phyloP scores from a whole-genome alignment of 2,329 filamentous ascomycete species.

The Arthrinium phaeospermum region DNA sequence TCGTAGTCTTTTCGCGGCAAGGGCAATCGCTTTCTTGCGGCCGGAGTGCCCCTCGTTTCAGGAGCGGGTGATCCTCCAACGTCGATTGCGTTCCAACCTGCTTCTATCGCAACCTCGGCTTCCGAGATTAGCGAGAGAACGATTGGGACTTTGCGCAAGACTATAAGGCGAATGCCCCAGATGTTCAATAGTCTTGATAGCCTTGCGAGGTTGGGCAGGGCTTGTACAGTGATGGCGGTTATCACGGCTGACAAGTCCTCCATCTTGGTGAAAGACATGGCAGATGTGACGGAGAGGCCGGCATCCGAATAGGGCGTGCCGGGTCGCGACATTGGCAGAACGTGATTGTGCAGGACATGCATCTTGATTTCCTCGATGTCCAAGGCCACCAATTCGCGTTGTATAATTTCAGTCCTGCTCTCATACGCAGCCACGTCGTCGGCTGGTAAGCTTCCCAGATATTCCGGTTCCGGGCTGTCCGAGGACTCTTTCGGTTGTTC shows the following conservation, averaged over 20 bases:
- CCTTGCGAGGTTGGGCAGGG: constrained; percentile 79
- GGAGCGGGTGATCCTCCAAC: constrained; percentile 24
- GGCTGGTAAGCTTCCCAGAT: constrained; percentile 74
- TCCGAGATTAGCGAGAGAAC: constrained; percentile 71
- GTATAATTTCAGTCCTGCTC: constrained; percentile 75
- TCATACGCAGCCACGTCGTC: constrained; percentile 72
- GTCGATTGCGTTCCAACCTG: constrained; percentile 69
- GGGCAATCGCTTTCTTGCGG: constrained; percentile 24
- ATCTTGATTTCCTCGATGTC: constrained; percentile 88
- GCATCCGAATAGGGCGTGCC: constrained; percentile 54
- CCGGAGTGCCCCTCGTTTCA: constrained; percentile 22
- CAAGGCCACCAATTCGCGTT: constrained; percentile 69
- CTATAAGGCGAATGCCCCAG: constrained; percentile 79
- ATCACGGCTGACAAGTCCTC: constrained; percentile 90
- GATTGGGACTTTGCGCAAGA: constrained; percentile 75
- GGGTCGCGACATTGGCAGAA: constrained; percentile 63
- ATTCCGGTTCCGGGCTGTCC: constrained; percentile 45
- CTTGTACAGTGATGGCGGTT: constrained; percentile 89
- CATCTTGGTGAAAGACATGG: constrained; percentile 68
- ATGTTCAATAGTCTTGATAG: constrained; percentile 74
- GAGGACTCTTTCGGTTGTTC: constrained; percentile 21
- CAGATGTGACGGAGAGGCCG: constrained; percentile 46
- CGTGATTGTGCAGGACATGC: constrained; percentile 83
- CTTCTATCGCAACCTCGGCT: constrained; percentile 67
- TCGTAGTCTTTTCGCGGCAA: constrained; percentile 55